Conservation (phyloP, 2,329 filamentous ascomycete genomes). For the Aspergillus sp. region DNA sequence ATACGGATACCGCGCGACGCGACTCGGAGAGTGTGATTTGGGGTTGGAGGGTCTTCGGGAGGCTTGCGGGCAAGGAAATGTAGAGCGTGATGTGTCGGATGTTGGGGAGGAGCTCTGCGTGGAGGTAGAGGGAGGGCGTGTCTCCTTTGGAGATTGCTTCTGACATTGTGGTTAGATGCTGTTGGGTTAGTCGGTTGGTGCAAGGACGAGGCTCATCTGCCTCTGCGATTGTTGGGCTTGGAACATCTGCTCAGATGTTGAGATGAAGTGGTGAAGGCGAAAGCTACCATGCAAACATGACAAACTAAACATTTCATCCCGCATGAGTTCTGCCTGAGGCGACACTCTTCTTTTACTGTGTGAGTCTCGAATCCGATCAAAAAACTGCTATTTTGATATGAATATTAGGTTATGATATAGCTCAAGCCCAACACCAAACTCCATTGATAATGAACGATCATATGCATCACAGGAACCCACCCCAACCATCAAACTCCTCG, state of each 20-base stretch:
- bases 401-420: neutral
- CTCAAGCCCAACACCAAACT: no score
- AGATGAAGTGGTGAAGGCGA: neutral
- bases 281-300: conserved; percentile 9
- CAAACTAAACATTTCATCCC: conserved; percentile 7
- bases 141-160: neutral
- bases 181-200: neutral
- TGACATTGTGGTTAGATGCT: no score
- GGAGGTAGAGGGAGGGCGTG: conserved; percentile 39
- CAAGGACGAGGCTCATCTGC: neutral
- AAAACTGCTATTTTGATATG: neutral
- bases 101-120: conserved; percentile 60
- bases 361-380: neutral
- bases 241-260: no score
- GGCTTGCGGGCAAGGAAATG: conserved; percentile 42
- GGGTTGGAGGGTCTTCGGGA: conserved; percentile 12
- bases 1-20: conserved; percentile 33
- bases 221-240: no score
- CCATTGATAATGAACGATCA: neutral
- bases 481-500: conserved; percentile 62
- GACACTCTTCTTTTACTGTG: neutral
- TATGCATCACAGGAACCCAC: conserved; percentile 44
- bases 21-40: conserved; percentile 34
- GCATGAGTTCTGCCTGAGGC: neutral
- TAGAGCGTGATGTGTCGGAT: conserved; percentile 60